A percentile compares a stretch with the other conserved stretches of the same genome.
Conservation (phyloP, 73 alveolate species). For the Tetrahymena malaccensis region DNA sequence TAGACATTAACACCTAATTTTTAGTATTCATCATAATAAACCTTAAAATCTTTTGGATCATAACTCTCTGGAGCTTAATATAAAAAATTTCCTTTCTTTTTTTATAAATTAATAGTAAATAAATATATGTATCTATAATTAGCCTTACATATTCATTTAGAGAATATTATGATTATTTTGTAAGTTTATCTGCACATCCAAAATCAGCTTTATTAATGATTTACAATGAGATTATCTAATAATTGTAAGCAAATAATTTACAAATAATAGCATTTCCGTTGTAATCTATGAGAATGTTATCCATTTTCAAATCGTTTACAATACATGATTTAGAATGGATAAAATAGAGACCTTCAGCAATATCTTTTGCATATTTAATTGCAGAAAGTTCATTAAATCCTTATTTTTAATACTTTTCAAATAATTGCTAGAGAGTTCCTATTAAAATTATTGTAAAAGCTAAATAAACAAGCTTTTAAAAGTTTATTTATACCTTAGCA, state of each 20-base stretch:
- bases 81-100: neutral
- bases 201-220: neutral
- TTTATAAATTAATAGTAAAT: no score
- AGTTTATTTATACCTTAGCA: neutral
- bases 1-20: neutral
- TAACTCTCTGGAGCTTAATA: neutral
- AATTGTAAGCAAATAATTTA: neutral
- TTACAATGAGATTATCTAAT: no score
- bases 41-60: neutral
- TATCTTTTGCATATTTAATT: neutral
- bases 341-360: neutral
- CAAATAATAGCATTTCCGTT: neutral
- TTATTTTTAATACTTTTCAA: neutral
- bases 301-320: neutral
- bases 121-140: no score
- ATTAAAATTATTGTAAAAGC: neutral
- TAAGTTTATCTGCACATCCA: neutral
- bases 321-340: neutral
- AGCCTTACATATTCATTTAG: neutral
- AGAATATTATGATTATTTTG: neutral
- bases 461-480: no score
- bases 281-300: neutral
- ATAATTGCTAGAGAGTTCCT: neutral
- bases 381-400: neutral
- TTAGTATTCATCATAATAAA: neutral